These are phyloP conservation scores for Aureobasidium sp. DNA, from an alignment of 2,329 filamentous ascomycete species.

Conservation along the genomic window DNA sequence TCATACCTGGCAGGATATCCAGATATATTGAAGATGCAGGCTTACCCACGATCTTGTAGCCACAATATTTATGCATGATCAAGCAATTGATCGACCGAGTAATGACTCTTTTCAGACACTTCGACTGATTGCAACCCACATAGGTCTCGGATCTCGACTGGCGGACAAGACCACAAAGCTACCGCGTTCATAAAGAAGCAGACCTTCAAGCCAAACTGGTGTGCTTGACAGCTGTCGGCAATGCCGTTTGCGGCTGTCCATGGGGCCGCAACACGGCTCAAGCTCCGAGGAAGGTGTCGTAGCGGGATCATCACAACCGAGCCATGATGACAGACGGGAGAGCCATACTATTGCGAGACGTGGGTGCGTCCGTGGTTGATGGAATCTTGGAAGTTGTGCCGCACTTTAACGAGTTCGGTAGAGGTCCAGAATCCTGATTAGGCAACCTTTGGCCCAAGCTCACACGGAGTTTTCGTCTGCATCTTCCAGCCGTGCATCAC, in stretches of 20 bases:
- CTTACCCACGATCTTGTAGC: not conserved
- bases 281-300: not conserved
- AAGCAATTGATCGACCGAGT: not conserved
- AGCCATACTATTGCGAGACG: not conserved
- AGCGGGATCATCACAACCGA: not conserved
- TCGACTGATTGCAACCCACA: not conserved
- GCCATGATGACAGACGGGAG: not conserved
- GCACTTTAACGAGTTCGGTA: not conserved
- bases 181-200: not conserved
- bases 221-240: not conserved
- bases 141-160: not conserved
- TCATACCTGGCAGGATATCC: not conserved
- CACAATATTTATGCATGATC: not conserved
- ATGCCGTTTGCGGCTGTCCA: slow-evolving; percentile 1
- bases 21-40: not conserved
- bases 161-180: not conserved
- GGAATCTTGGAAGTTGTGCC: not conserved
- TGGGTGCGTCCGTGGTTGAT: not conserved
- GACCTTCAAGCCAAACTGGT: not conserved
- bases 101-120: not conserved
- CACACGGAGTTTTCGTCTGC: not conserved
- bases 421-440: not conserved
- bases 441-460: slow-evolving; percentile 8
- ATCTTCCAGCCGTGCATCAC: not conserved
- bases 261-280: not conserved